Evolutionary conservation across 2,329 filamentous ascomycete species (phyloP), one percentile per base, ranked within the genome.

Genomic region (Metarhizium album): DNA sequence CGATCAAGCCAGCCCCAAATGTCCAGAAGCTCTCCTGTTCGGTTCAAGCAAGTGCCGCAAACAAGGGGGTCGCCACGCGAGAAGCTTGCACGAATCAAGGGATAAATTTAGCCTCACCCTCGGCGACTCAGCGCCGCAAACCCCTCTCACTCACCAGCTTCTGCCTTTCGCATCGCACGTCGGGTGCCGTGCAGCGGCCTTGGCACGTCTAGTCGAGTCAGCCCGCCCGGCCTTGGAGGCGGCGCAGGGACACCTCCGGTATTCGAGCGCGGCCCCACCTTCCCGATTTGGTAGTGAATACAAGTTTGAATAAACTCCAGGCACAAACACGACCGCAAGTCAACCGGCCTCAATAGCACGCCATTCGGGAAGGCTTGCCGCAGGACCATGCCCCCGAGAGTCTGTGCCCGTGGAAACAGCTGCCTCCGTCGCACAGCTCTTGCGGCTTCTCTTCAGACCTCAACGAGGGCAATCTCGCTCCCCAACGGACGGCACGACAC

Each of bases 261-360:
- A 9, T 16, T n/a, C 20, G 20, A 43, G 8, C 16, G 37, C 22
- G 4, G 40, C 20, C 40, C 40, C 40, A 43, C 40, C 57, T 59
- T 31, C 59, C 59, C 45, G 27, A 55, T 60, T 54, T 48, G 58
- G 59, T 48, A 48, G 31, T 61, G 50, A 61, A 61, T 61, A 61
- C 53, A 58, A 52, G 54, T 47, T 60, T 58, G n/a, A 61, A 59
- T 55, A 52, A n/a, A 49, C 22, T 37, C 13, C 40, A 24, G 40
- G 40, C 11, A 24, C 40, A 27, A 43, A 43, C 40, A 43, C 18
- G 16, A 23, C 40, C 3, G 13, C 14, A 23, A 13, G 20, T 16
- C 13, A 24, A 5, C 40, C 3, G 5, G 4, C 20, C 40, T 43
- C 40, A 43, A 43, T 43, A 43, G 22, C 20, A 43, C 20, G 20